phyloP scores from a whole-genome alignment of 2,329 filamentous ascomycete genomes.

The Rhynchosporium graminicola region DNA sequence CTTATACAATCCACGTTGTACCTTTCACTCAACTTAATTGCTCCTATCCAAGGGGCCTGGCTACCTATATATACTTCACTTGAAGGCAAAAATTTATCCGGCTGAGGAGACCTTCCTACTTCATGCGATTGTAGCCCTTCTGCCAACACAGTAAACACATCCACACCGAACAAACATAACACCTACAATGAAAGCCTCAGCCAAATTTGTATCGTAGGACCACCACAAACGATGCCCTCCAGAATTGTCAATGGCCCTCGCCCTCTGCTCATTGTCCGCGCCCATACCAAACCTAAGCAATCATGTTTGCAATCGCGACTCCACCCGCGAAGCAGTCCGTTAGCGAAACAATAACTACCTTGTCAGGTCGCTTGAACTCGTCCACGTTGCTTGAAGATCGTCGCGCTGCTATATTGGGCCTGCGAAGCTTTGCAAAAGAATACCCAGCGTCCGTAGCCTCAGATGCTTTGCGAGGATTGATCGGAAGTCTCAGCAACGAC shows the following conservation, averaged over 20 bases:
- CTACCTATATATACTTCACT: no score
- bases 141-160: not conserved
- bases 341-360: slow-evolving; percentile 86
- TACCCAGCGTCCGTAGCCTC: slow-evolving; percentile 96
- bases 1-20: not conserved
- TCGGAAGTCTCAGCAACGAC: slow-evolving; percentile 82
- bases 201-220: not conserved
- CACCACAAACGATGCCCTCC: slow-evolving; percentile 14
- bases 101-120: no score
- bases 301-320: slow-evolving; percentile 65
- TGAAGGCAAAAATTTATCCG: no score
- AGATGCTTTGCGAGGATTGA: slow-evolving; percentile 84
- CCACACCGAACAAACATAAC: not conserved
- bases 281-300: slow-evolving; percentile 16
- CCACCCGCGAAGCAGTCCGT: slow-evolving; percentile 95
- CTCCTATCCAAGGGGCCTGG: no score
- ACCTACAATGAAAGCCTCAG: not conserved
- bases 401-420: slow-evolving; percentile 85
- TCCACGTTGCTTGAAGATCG: slow-evolving; percentile 93
- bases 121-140: not conserved
- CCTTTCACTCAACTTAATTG: not conserved
- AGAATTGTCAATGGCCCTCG: slow-evolving; percentile 28
- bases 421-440: slow-evolving; percentile 94
- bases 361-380: slow-evolving; percentile 84
- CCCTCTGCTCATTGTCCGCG: slow-evolving; percentile 4